These are phyloP conservation scores for Leucogyrophana mollusca DNA, from an alignment of 768 basidiomycete genomes.

Conservation along the genomic window DNA sequence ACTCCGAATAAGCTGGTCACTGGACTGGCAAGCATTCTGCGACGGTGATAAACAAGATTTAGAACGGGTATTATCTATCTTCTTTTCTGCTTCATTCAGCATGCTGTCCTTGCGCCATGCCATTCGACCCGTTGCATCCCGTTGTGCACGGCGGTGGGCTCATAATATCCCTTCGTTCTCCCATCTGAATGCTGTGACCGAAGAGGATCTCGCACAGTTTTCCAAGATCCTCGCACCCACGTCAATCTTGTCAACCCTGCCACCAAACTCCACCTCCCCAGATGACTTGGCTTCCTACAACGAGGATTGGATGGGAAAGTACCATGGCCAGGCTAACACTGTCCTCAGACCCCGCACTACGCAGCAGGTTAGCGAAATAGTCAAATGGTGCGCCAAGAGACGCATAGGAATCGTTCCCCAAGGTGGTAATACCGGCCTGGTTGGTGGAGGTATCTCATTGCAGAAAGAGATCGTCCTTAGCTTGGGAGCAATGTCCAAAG, in stretches of 20 bases:
- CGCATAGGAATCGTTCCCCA: slow-evolving; percentile 93
- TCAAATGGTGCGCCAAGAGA: slow-evolving; percentile 82
- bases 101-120: slow-evolving; percentile 12
- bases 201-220: slow-evolving; percentile 66
- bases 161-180: slow-evolving; percentile 20
- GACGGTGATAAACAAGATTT: too few relatives aligned
- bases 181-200: slow-evolving; percentile 48
- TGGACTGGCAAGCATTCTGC: not conserved
- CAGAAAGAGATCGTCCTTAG: slow-evolving; percentile 86
- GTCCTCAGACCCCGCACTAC: slow-evolving; percentile 89
- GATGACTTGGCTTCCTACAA: slow-evolving; percentile 81
- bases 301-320: slow-evolving; percentile 96
- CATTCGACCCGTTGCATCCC: slow-evolving; percentile 1
- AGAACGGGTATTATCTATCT: not conserved
- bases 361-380: slow-evolving; percentile 82
- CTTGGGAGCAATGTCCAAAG: slow-evolving; percentile 75
- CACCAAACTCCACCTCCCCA: slow-evolving; percentile 42
- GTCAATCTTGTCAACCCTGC: slow-evolving; percentile 67
- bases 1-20: not conserved
- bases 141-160: slow-evolving; percentile 12
- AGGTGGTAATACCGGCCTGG: slow-evolving; percentile 97
- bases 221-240: slow-evolving; percentile 58
- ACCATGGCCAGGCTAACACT: slow-evolving; percentile 77
- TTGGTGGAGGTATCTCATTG: slow-evolving; percentile 91
- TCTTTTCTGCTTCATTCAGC: not conserved